A percentile compares a stretch with the other conserved stretches of the same genome.
Evolutionary conservation across 371 early-diverging fungal genomes (phyloP).

Genomic region (Mortierella sp.): DNA sequence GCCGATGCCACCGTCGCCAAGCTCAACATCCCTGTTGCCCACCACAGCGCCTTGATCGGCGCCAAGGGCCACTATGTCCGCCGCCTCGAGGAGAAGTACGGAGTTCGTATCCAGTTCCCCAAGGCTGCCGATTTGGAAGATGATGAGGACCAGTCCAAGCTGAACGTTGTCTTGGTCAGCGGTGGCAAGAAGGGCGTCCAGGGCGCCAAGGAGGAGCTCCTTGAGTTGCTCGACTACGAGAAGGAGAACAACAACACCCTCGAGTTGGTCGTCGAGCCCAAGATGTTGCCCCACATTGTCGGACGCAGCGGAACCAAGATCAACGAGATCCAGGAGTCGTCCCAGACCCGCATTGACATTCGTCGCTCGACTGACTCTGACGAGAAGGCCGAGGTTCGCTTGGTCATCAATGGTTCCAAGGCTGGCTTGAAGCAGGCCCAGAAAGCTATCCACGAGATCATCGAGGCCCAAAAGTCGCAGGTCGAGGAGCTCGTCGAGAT

Average conservation of each 20-base stretch:
- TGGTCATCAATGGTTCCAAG: slow-evolving; percentile 74
- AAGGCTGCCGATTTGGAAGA: slow-evolving; percentile 62
- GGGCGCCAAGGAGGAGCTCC: slow-evolving; percentile 80
- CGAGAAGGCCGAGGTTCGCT: slow-evolving; percentile 60
- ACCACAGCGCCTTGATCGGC: slow-evolving; percentile 85
- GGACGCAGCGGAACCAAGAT: slow-evolving; percentile 80
- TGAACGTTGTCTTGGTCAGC: slow-evolving; percentile 77
- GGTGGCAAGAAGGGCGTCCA: slow-evolving; percentile 84
- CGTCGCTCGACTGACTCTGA: slow-evolving; percentile 51
- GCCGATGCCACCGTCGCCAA: slow-evolving; percentile 78
- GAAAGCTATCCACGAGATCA: slow-evolving; percentile 64
- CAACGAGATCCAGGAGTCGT: slow-evolving; percentile 73
- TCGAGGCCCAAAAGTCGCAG: slow-evolving; percentile 66
- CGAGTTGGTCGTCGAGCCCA: slow-evolving; percentile 68
- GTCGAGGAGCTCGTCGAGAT: slow-evolving; percentile 67
- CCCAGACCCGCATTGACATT: slow-evolving; percentile 77
- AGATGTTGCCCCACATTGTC: slow-evolving; percentile 77
- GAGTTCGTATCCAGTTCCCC: slow-evolving; percentile 84
- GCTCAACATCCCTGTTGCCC: slow-evolving; percentile 73
- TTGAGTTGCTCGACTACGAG: slow-evolving; percentile 85
- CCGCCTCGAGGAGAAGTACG: slow-evolving; percentile 87
- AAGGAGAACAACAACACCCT: slow-evolving; percentile 72
- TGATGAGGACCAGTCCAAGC: slow-evolving; percentile 59
- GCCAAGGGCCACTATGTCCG: slow-evolving; percentile 82
- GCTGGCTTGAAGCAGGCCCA: slow-evolving; percentile 65